phyloP scores from a whole-genome alignment of 495 filamentous ascomycete species.

The Hyaloscypha hepaticicola region DNA sequence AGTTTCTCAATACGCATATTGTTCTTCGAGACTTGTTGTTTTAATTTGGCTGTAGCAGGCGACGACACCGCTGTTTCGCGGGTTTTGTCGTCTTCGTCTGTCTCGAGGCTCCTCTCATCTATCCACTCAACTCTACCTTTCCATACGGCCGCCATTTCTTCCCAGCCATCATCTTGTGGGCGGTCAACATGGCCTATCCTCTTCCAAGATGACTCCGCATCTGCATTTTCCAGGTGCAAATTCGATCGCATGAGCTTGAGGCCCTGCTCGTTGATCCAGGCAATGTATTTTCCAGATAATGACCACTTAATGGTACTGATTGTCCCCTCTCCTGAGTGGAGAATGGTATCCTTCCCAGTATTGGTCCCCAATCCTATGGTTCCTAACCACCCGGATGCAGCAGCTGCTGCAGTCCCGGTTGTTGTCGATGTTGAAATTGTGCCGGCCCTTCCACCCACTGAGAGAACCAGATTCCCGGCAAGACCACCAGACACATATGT shows the following conservation, averaged over 20 bases:
- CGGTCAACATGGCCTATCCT: conserved; percentile 89
- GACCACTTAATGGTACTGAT: conserved; percentile 94
- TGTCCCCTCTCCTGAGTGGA: conserved; percentile 89
- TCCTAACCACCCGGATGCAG: conserved; percentile 89
- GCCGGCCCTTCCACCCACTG: conserved; percentile 74
- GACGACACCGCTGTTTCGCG: conserved; percentile 42
- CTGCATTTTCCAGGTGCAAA: conserved; percentile 71
- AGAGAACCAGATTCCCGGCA: conserved; percentile 87
- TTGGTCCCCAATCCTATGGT: conserved; percentile 75
- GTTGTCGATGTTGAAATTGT: conserved; percentile 78
- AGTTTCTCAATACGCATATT: conserved; percentile 68
- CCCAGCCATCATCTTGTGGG: conserved; percentile 76
- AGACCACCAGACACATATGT: conserved; percentile 88
- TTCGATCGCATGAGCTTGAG: conserved; percentile 97
- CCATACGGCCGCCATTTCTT: conserved; percentile 94
- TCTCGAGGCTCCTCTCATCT: conserved; percentile 71
- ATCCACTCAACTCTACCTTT: conserved; percentile 91
- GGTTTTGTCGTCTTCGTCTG: conserved; percentile 53
- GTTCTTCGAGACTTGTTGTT: conserved; percentile 44
- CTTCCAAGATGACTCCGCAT: conserved; percentile 87
- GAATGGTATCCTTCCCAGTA: conserved; percentile 78
- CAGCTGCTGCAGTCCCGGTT: conserved; percentile 71
- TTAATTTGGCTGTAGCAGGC: conserved; percentile 45
- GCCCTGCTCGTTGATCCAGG: conserved; percentile 93
- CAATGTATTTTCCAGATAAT: conserved; percentile 82